A percentile compares a stretch with the other conserved stretches of the same genome.
Conservation (phyloP, 495 filamentous ascomycete genomes). For the Bombardia bombarda region DNA sequence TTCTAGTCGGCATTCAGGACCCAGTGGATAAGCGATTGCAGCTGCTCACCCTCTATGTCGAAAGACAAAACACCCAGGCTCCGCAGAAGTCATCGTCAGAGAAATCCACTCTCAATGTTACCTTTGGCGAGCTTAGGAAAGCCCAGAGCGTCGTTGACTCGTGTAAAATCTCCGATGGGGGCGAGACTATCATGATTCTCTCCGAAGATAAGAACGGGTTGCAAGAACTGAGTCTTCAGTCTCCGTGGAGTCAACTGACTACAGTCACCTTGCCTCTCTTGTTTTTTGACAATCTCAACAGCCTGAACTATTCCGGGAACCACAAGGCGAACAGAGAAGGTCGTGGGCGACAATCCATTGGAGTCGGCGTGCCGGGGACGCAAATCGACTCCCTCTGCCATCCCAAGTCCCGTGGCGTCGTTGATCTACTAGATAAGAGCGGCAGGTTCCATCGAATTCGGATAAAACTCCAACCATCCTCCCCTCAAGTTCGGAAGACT, state of each 20-base stretch:
- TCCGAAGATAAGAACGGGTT: constrained; percentile 54
- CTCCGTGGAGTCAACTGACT: constrained; percentile 61
- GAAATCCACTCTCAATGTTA: constrained; percentile 14
- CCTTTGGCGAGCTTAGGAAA: constrained; percentile 34
- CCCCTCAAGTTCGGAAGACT: constrained; percentile 48
- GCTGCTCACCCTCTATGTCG: constrained; percentile 53
- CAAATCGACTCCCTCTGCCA: constrained; percentile 37
- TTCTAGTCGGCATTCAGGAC: constrained; percentile 64
- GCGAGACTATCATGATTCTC: constrained; percentile 60
- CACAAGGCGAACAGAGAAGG: constrained; percentile 7
- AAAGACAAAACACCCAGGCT: constrained; percentile 19
- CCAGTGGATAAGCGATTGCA: constrained; percentile 56
- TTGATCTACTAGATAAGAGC: constrained; percentile 57
- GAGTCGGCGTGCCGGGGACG: constrained; percentile 17
- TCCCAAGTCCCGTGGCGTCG: constrained; percentile 42
- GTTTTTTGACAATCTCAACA: constrained; percentile 27
- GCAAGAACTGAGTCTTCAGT: constrained; percentile 61
- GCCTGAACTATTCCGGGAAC: constrained; percentile 30
- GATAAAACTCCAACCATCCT: constrained; percentile 58
- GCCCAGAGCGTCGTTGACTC: constrained; percentile 64
- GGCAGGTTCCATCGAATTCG: constrained; percentile 56
- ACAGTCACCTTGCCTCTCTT: constrained; percentile 45
- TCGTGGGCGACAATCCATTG: constrained; percentile 1
- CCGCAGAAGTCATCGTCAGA: constrained; percentile 5
- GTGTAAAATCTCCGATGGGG: constrained; percentile 63